A percentile compares a stretch with the other conserved stretches of the same genome.
Conservation (phyloP, 768 basidiomycete genomes). For the Lentinula aciculospora region DNA sequence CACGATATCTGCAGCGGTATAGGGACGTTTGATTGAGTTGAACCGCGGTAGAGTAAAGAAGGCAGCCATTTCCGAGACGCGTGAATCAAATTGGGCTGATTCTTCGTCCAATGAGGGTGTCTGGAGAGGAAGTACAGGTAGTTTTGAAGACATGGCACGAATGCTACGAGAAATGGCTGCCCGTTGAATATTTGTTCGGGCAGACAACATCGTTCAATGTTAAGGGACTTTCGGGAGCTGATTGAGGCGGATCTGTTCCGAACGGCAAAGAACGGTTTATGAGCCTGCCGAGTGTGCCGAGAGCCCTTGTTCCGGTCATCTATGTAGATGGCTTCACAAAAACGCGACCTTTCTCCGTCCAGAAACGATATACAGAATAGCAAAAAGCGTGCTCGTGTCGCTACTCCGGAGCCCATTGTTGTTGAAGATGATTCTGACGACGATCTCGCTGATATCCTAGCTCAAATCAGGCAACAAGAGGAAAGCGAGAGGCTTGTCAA, state of each 20-base stretch:
- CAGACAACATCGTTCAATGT: conserved; percentile 22
- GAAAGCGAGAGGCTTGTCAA: conserved; percentile 34
- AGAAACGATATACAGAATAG: neutral
- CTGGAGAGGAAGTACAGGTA: conserved; percentile 41
- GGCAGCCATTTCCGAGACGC: conserved; percentile 55
- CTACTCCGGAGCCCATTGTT: conserved; percentile 12
- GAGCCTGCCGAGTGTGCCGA: neutral
- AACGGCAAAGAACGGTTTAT: neutral
- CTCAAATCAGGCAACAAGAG: conserved; percentile 36
- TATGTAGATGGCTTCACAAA: neutral
- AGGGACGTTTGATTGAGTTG: conserved; percentile 66
- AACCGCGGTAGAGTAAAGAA: conserved; percentile 82
- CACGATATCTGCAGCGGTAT: conserved; percentile 73
- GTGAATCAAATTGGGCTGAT: conserved; percentile 48
- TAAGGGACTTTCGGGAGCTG: neutral
- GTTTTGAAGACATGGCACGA: conserved; percentile 32
- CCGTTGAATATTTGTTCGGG: conserved; percentile 21
- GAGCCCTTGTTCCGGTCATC: neutral
- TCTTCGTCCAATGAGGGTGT: conserved; percentile 58
- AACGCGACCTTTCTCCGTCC: neutral
- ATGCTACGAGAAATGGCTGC: conserved; percentile 18
- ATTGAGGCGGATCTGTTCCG: neutral
- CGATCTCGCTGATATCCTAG: conserved; percentile 32
- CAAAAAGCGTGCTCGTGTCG: conserved; percentile 12
- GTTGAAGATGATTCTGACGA: conserved; percentile 28